Evolutionary conservation across 129 eudicot genomes (phyloP).

Genomic region (Solidago caesia): DNA sequence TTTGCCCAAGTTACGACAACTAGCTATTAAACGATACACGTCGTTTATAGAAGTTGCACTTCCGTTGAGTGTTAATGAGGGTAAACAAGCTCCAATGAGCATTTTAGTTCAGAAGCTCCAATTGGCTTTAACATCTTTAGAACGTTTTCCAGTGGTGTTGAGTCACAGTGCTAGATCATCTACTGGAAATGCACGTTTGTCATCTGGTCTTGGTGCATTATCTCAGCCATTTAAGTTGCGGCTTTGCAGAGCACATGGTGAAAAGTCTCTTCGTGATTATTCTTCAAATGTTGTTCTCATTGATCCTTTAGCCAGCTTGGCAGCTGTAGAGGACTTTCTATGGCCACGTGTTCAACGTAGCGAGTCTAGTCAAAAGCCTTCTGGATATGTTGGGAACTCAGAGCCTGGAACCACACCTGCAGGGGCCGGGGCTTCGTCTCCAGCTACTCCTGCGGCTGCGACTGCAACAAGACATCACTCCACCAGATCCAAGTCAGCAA

Average conservation of each 20-base stretch:
- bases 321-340: slow-evolving; percentile 93
- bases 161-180: slow-evolving; percentile 81
- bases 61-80: slow-evolving; percentile 49
- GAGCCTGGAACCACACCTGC: slow-evolving; percentile 62
- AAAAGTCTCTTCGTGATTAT: slow-evolving; percentile 95
- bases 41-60: slow-evolving; percentile 75
- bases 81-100: slow-evolving; percentile 64
- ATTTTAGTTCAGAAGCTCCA: slow-evolving; percentile 91
- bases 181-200: slow-evolving; percentile 67
- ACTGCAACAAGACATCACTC: slow-evolving; percentile 61
- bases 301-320: slow-evolving; percentile 91
- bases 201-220: slow-evolving; percentile 88
- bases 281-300: slow-evolving; percentile 89
- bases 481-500: slow-evolving; percentile 69
- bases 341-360: slow-evolving; percentile 91
- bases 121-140: slow-evolving; percentile 87
- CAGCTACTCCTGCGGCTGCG: slow-evolving; percentile 63
- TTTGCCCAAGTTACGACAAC: slow-evolving; percentile 70
- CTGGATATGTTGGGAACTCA: slow-evolving; percentile 62
- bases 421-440: slow-evolving; percentile 72
- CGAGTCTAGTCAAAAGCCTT: slow-evolving; percentile 71
- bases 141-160: slow-evolving; percentile 89
- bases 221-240: slow-evolving; percentile 95
- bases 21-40: slow-evolving; percentile 72
- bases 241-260: slow-evolving; percentile 92